Evolutionary conservation across 2,329 filamentous ascomycete genomes (phyloP).

Genomic region (Rutstroemia sp.): DNA sequence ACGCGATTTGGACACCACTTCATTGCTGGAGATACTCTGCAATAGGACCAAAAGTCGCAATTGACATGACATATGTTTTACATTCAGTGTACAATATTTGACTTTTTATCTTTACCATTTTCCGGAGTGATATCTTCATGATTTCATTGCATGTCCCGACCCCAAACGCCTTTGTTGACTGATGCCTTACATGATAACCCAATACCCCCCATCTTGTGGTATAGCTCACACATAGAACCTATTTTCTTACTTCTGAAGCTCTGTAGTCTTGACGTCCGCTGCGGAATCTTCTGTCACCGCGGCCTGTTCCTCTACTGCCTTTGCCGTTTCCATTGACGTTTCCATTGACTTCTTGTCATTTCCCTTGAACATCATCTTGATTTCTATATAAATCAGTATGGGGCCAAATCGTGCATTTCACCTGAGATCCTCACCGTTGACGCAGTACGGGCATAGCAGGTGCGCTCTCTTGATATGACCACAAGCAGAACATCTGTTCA

Average conservation of each 20-base stretch:
- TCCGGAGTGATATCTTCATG: conserved; percentile 5
- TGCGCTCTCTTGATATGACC: conserved; percentile 85
- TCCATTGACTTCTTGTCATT: background rate
- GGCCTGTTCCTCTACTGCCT: background rate
- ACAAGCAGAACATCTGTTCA: conserved; percentile 87
- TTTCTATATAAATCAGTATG: conserved; percentile 23
- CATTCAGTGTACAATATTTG: conserved; percentile 12
- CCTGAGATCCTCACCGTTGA: conserved; percentile 56
- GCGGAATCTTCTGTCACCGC: background rate
- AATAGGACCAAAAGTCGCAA: background rate
- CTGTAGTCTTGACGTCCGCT: background rate
- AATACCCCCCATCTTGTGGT: background rate
- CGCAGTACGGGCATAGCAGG: conserved; percentile 79
- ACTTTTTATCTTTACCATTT: background rate
- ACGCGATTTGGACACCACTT: background rate
- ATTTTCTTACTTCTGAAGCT: background rate
- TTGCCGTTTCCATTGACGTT: background rate
- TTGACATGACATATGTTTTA: conserved; percentile 4
- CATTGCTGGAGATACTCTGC: too few species aligned
- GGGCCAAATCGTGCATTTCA: background rate
- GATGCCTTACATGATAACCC: conserved; percentile 13
- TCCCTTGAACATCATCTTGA: conserved; percentile 24
- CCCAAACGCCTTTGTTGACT: conserved; percentile 14
- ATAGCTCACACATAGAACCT: background rate
- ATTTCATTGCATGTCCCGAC: conserved; percentile 12